phyloP scores from a whole-genome alignment of 2,329 filamentous ascomycete genomes.

The Epichloe elymi region DNA sequence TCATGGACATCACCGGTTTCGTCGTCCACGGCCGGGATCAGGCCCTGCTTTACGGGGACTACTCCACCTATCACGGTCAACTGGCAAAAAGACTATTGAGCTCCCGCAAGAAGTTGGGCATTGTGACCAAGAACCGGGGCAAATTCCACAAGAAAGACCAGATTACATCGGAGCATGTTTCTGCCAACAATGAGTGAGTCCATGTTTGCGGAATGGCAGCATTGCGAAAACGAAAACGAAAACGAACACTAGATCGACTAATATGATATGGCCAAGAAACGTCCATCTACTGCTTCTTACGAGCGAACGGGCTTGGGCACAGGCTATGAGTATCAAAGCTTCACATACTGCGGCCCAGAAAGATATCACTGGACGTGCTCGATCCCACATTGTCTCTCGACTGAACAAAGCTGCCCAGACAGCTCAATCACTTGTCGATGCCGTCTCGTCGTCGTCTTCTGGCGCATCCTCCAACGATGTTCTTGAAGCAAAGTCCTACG shows the following conservation, averaged over 20 bases:
- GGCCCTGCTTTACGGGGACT: constrained; percentile 78
- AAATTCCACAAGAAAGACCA: constrained; percentile 65
- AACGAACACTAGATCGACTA: not conserved
- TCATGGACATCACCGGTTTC: constrained; percentile 84
- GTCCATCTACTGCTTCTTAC: constrained; percentile 69
- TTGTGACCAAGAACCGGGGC: constrained; percentile 70
- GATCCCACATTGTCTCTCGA: constrained; percentile 80
- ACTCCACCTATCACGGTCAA: constrained; percentile 70
- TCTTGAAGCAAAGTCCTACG: constrained; percentile 78
- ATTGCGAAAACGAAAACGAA: constrained; percentile 5
- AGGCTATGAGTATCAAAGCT: constrained; percentile 90
- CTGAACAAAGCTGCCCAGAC: constrained; percentile 65
- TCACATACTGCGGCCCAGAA: constrained; percentile 67
- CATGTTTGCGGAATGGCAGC: not conserved
- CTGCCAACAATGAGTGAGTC: constrained; percentile 12
- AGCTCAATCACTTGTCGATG: constrained; percentile 52
- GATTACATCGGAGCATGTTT: constrained; percentile 64
- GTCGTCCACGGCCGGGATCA: constrained; percentile 68
- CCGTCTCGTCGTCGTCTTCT: constrained; percentile 52
- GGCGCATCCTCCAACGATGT: constrained; percentile 58
- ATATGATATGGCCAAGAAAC: constrained; percentile 37
- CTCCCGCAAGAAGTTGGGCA: constrained; percentile 71
- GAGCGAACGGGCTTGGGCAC: constrained; percentile 85
- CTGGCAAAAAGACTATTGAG: constrained; percentile 71
- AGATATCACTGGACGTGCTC: constrained; percentile 63